Conservation (phyloP, 768 basidiomycete genomes). For the Hydnomerulius pinastri region DNA sequence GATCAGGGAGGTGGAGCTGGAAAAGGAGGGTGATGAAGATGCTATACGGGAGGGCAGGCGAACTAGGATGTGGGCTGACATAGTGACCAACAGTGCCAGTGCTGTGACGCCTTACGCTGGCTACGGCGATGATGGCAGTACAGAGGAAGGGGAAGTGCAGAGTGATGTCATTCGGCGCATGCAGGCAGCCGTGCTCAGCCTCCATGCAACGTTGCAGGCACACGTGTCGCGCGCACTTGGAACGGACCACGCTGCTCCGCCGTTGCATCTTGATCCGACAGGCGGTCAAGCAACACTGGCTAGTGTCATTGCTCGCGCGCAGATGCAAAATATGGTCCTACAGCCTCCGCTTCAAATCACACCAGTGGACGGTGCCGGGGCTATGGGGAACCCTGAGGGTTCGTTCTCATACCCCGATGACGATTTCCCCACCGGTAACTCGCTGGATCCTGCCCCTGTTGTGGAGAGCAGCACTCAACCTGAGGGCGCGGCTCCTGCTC, state of each 20-base stretch:
- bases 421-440: neutral
- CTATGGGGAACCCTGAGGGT: constrained; percentile 13
- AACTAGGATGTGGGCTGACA: constrained; percentile 65
- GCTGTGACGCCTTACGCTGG: constrained; percentile 7
- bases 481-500: constrained; percentile 10
- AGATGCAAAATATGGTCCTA: constrained; percentile 46
- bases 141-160: constrained; percentile 67
- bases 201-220: constrained; percentile 58
- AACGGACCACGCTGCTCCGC: constrained; percentile 32
- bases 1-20: constrained; percentile 59
- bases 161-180: constrained; percentile 47
- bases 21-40: constrained; percentile 38
- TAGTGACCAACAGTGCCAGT: constrained; percentile 40
- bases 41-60: constrained; percentile 57
- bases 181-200: constrained; percentile 52
- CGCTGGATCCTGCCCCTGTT: constrained; percentile 9
- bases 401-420: constrained; percentile 6
- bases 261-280: constrained; percentile 43
- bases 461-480: constrained; percentile 9
- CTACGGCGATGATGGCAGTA: constrained; percentile 25
- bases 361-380: constrained; percentile 1
- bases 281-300: constrained; percentile 69
- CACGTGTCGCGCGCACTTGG: constrained; percentile 61
- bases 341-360: constrained; percentile 13
- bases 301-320: constrained; percentile 72